Conservation (phyloP, 192 early-diverging fungal genomes). For the Coemansia sp. region DNA sequence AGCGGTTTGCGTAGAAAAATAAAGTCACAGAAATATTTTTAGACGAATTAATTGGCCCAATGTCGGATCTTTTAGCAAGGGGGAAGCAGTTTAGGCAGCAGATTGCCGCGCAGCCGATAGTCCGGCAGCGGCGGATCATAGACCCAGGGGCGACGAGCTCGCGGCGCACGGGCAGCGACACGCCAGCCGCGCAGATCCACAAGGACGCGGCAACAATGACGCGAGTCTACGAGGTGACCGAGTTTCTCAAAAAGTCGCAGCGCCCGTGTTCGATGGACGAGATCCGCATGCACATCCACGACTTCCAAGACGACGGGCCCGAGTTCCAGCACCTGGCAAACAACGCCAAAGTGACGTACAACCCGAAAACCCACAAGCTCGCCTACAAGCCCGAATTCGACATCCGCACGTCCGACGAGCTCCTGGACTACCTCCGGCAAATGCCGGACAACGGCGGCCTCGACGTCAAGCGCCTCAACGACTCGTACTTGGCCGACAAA, state of each 20-base stretch:
- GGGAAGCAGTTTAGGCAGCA: constrained; percentile 50
- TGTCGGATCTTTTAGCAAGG: constrained; percentile 31
- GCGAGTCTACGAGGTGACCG: constrained; percentile 34
- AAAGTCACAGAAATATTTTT: too few relatives aligned
- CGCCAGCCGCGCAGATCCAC: constrained; percentile 6
- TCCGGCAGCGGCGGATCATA: constrained; percentile 14
- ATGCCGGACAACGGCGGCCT: constrained; percentile 60
- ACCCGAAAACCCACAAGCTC: constrained; percentile 57
- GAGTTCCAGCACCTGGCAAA: constrained; percentile 58
- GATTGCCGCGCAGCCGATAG: constrained; percentile 52
- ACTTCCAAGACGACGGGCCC: constrained; percentile 55
- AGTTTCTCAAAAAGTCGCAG: constrained; percentile 53
- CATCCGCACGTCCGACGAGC: constrained; percentile 68
- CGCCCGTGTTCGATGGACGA: constrained; percentile 60
- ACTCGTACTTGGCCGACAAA: constrained; percentile 62
- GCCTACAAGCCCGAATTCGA: constrained; percentile 76
- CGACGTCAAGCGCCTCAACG: constrained; percentile 72
- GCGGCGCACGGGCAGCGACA: not conserved
- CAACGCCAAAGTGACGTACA: constrained; percentile 68
- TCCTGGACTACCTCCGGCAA: constrained; percentile 60
- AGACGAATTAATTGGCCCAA: too few relatives aligned
- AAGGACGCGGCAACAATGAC: constrained; percentile 22
- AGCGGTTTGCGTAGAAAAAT: too few relatives aligned
- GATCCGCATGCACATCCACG: constrained; percentile 56
- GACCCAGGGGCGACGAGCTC: constrained; percentile 1